Conservation (phyloP, 768 basidiomycete species). For the Naematelia encephala region DNA sequence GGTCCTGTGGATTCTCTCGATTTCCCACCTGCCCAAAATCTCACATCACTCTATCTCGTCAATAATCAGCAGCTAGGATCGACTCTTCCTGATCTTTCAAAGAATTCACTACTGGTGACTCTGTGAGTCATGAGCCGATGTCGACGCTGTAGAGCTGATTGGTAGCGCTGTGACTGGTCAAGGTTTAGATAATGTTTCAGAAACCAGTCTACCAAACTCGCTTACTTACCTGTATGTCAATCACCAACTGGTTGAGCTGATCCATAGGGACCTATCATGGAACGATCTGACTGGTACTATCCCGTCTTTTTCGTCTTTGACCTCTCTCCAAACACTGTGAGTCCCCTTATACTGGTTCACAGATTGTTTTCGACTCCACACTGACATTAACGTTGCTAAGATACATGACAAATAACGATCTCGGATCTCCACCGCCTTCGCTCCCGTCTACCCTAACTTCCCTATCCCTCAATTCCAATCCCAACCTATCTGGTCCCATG, state of each 20-base stretch:
- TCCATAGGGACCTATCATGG: constrained; percentile 47
- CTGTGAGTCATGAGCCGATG: constrained; percentile 30
- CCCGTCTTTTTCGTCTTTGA: constrained; percentile 32
- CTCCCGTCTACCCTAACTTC: constrained; percentile 40
- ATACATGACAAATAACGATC: constrained; percentile 44
- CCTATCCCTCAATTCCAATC: constrained; percentile 44
- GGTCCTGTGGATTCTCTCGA: constrained; percentile 35
- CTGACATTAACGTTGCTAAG: constrained; percentile 4
- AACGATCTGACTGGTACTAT: constrained; percentile 42
- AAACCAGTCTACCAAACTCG: constrained; percentile 27
- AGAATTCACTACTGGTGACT: constrained; percentile 27
- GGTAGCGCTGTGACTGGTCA: constrained; percentile 48
- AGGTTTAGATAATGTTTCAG: constrained; percentile 29
- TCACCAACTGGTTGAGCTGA: constrained; percentile 8
- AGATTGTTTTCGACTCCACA: background rate
- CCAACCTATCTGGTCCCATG: constrained; percentile 38
- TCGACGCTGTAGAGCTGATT: constrained; percentile 6
- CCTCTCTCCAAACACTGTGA: constrained; percentile 41
- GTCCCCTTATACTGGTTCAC: constrained; percentile 6
- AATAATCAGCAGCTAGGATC: constrained; percentile 46
- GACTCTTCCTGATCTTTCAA: constrained; percentile 35
- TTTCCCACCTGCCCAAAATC: constrained; percentile 13
- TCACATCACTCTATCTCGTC: constrained; percentile 42
- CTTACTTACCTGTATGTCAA: constrained; percentile 47
- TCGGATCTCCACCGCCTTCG: constrained; percentile 33